phyloP scores from a whole-genome alignment of 2,329 filamentous ascomycete species.

The Botrytis porri region DNA sequence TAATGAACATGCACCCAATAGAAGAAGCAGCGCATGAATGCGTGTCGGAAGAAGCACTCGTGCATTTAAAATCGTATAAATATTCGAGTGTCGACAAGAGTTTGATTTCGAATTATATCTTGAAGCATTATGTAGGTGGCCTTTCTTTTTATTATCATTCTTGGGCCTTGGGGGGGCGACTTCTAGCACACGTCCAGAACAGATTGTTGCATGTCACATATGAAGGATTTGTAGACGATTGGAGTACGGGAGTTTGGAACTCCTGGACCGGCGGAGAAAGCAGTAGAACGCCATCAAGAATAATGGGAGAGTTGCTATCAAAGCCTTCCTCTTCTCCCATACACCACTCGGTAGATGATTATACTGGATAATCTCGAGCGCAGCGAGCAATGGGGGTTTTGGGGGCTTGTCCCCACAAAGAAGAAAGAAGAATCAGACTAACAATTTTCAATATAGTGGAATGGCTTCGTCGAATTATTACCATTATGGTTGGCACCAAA shows the following conservation, averaged over 20 bases:
- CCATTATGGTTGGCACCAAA: constrained; percentile 97
- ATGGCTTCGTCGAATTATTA: constrained; percentile 85
- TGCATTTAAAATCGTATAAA: constrained; percentile 92
- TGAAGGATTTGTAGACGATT: neutral
- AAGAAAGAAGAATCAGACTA: constrained; percentile 1
- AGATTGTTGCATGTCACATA: neutral
- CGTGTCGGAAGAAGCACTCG: constrained; percentile 84
- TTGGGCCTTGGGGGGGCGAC: neutral
- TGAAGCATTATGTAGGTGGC: constrained; percentile 83
- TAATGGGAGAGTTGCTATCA: neutral
- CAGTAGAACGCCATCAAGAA: neutral
- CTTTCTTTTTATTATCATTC: neutral
- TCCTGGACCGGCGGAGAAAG: neutral
- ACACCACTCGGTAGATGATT: neutral
- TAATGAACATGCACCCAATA: constrained; percentile 30
- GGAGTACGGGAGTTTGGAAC: neutral
- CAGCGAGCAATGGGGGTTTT: neutral
- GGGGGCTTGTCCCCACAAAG: neutral
- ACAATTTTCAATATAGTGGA: constrained; percentile 66
- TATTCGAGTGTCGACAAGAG: constrained; percentile 98
- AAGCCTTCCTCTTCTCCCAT: neutral
- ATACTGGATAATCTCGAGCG: neutral
- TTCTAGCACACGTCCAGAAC: too few species aligned
- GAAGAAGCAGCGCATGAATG: constrained; percentile 63
- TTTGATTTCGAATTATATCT: constrained; percentile 85